Base-by-base conservation (phyloP, 164 flowering plant genomes). In the Hamamelis virginiana region DNA sequence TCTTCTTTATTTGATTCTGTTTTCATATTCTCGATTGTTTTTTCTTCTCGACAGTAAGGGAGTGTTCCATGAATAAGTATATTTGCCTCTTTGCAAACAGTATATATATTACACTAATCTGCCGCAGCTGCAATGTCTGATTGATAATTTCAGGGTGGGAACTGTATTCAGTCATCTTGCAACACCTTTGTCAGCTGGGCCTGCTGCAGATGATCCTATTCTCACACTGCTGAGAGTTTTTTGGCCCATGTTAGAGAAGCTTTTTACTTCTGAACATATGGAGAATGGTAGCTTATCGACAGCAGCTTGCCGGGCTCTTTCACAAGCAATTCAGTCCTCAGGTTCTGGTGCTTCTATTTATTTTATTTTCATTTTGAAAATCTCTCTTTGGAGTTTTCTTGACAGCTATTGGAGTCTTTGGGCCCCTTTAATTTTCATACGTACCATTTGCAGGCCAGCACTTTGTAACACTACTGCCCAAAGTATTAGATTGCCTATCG, bases 231-330 rank as follows among this genome's bases (percentile, higher is more conserved):
- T 92, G 27, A 81, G 79, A 61, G 82, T 83, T 43, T 92, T 92
- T 73, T 92, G 98, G 97, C 97, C 97, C 25, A 78, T 86, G 80
- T 71, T 95, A 46, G 93, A 90, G 84, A 88, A 87, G 77, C 84
- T 92, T 48, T 82, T 87, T 73, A 72, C 72, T 58, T 89, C 94
- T 64, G 74, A 75, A 47, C 91, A 87, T 76, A 91, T 91, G 89
- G 94, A 89, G 76, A 92, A 81, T 82, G 71, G 82, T 63, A 88
- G 73, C 78, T 76, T 92, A 69, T 84, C 97, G 9, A 52, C 83
- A 45, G 92, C 98, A 72, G 97, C 97, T 62, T 95, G 99, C 70
- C 90, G 94, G 59, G 91, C 97, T 71, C 97, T 95, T 75, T 84
- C 97, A 62, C 89, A 85, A 72, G 93, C 94, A 63, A 79, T 95